Conservation (phyloP, 129 eudicot species). For the carrot (Daucus carota) region DH1_v3.0 NC_030384.2:30842501-30843000, state of each 20-base stretch:
- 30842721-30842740: constrained; percentile 9
- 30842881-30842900: neutral
- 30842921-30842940: neutral
- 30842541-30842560: no score
- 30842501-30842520: no score
- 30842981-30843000: constrained; percentile 77
- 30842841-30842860: constrained; percentile 67
- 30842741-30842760: constrained; percentile 46
- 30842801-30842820: constrained; percentile 98
- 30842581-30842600: no score
- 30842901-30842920: neutral
- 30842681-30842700: neutral
- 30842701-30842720: constrained; percentile 4
- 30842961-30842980: constrained; percentile 63
- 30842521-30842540: no score
- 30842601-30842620: no score
- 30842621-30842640: neutral
- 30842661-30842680: constrained; percentile 1
- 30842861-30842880: constrained; percentile 26
- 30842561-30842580: no score
- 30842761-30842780: constrained; percentile 29
- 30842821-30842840: constrained; percentile 74
- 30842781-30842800: constrained; percentile 29
- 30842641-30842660: constrained; percentile 7
- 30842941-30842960: constrained; percentile 79